These are phyloP conservation scores for Nicotiana attenuata DNA, from an alignment of 257 asterid genomes.

Conservation along the genomic window DNA sequence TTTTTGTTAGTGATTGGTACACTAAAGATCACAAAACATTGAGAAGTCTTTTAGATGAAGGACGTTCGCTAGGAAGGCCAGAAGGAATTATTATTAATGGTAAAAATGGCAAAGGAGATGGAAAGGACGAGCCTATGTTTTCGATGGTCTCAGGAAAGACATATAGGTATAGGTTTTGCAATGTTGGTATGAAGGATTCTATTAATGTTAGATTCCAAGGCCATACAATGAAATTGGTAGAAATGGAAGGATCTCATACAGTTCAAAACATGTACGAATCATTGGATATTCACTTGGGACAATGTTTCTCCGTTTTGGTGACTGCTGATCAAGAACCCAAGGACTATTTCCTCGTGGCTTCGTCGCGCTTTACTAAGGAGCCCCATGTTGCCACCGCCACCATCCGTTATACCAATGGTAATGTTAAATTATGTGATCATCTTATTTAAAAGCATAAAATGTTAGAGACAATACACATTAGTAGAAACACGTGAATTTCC, in stretches of 20 bases:
- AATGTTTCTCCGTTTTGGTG: conserved; percentile 2
- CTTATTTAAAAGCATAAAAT: not conserved
- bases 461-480: not conserved
- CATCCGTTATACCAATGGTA: not conserved
- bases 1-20: conserved; percentile 6
- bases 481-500: too few relatives aligned
- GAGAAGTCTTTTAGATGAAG: not conserved
- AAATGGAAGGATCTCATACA: conserved; percentile 5
- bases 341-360: conserved; percentile 4
- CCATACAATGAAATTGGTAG: conserved; percentile 6
- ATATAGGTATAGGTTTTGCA: conserved; percentile 10
- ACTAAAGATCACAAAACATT: not conserved
- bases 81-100: conserved; percentile 8
- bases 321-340: conserved; percentile 11
- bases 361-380: not conserved
- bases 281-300: conserved; percentile 10
- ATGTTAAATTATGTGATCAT: not conserved
- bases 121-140: not conserved
- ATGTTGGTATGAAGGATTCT: not conserved
- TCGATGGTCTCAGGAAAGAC: not conserved
- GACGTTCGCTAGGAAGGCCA: not conserved
- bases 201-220: not conserved
- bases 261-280: conserved; percentile 7
- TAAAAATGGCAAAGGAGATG: conserved; percentile 3
- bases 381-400: not conserved